These are phyloP conservation scores for Sparassis latifolia DNA, from an alignment of 1,284 basidiomycete species.

Conservation along the genomic window DNA sequence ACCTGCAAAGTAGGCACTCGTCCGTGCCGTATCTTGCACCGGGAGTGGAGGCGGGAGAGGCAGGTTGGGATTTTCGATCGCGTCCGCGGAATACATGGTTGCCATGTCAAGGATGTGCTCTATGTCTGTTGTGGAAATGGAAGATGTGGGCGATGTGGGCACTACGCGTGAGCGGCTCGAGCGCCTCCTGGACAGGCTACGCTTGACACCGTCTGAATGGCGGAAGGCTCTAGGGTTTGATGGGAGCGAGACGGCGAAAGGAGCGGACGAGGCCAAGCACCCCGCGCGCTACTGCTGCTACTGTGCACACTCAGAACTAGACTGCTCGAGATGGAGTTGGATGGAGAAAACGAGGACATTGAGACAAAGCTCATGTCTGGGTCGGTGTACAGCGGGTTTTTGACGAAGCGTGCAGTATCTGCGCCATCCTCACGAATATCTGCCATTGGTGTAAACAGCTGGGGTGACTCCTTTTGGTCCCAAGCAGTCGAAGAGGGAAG, in stretches of 20 bases:
- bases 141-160: slow-evolving; percentile 4
- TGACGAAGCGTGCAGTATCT: slow-evolving; percentile 1
- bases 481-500: too few relatives aligned
- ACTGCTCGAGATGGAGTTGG: too few relatives aligned
- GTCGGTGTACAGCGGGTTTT: slow-evolving; percentile 15
- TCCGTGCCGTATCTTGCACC: slow-evolving; percentile 13
- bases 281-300: too few relatives aligned
- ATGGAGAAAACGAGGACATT: background rate
- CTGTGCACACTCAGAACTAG: too few relatives aligned
- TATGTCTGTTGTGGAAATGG: slow-evolving; percentile 38
- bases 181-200: background rate
- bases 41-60: slow-evolving; percentile 10
- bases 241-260: background rate
- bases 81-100: slow-evolving; percentile 24
- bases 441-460: too few relatives aligned
- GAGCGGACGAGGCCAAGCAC: too few relatives aligned
- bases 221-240: background rate
- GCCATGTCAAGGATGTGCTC: slow-evolving; percentile 49
- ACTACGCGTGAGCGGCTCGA: background rate
- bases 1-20: slow-evolving; percentile 20
- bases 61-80: slow-evolving; percentile 7
- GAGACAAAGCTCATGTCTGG: slow-evolving; percentile 3
- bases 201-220: background rate
- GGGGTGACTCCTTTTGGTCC: too few relatives aligned
- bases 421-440: too few relatives aligned